A percentile compares a stretch with the other conserved stretches of the same genome.
These are phyloP conservation scores for Wickerhamomyces strasburgensis DNA, from an alignment of 805 yeast genomes.

Conservation along the genomic window DNA sequence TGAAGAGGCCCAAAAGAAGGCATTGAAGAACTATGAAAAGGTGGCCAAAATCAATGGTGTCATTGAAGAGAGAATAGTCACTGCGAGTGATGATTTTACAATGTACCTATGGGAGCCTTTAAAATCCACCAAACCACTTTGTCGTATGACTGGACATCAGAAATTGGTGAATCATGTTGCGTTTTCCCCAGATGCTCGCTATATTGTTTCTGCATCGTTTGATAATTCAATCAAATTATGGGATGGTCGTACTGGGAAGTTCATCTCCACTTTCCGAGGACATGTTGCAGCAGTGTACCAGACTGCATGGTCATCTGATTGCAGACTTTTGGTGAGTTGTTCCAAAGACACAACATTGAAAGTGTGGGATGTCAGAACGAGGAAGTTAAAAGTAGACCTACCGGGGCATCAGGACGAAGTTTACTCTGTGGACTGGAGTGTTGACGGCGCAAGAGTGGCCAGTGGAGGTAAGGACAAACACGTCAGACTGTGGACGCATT, in stretches of 20 bases:
- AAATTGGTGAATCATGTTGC: slow-evolving; percentile 93
- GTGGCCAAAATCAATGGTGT: slow-evolving; percentile 50
- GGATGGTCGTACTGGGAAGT: slow-evolving; percentile 93
- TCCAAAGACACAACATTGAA: slow-evolving; percentile 94
- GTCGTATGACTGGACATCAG: slow-evolving; percentile 97
- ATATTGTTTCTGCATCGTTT: slow-evolving; percentile 86
- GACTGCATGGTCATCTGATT: slow-evolving; percentile 96
- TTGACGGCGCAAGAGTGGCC: slow-evolving; percentile 90
- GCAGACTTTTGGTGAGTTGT: slow-evolving; percentile 84
- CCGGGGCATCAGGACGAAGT: slow-evolving; percentile 98
- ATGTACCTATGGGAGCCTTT: slow-evolving; percentile 97
- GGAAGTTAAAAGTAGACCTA: slow-evolving; percentile 78
- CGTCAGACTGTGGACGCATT: slow-evolving; percentile 91
- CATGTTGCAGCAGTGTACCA: slow-evolving; percentile 98
- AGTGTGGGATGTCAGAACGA: slow-evolving; percentile 91
- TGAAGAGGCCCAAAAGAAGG: slow-evolving; percentile 44
- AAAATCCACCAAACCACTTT: slow-evolving; percentile 72
- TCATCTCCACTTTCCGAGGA: slow-evolving; percentile 85
- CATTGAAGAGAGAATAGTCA: slow-evolving; percentile 82
- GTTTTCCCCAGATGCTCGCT: slow-evolving; percentile 92
- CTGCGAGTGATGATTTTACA: slow-evolving; percentile 96
- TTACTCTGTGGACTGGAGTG: slow-evolving; percentile 96
- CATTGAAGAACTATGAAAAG: slow-evolving; percentile 49
- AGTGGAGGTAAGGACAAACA: slow-evolving; percentile 97
- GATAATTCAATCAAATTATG: slow-evolving; percentile 93